Evolutionary conservation across 306 rosid species (phyloP).

Genomic region (Lathyrus aphaca): DNA sequence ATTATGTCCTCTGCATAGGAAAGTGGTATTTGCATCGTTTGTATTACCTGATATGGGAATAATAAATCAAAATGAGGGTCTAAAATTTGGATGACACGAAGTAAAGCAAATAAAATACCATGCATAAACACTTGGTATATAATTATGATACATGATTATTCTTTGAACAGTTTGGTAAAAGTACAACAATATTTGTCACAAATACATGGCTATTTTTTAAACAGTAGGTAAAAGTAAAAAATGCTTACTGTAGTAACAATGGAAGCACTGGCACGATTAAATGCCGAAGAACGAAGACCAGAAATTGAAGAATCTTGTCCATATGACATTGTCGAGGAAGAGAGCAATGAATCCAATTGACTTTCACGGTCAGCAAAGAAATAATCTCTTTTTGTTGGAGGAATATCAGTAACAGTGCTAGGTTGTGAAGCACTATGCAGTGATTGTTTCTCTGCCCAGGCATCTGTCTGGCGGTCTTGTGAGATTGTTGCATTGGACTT

Average conservation of each 20-base stretch:
- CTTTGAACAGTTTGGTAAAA: constrained; percentile 7
- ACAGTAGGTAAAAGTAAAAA: constrained; percentile 26
- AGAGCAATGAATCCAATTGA: constrained; percentile 70
- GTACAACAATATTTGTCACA: constrained; percentile 5
- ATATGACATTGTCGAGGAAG: constrained; percentile 69
- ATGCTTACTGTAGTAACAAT: constrained; percentile 82
- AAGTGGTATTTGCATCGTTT: constrained; percentile 96
- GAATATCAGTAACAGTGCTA: constrained; percentile 51
- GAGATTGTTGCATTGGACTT: constrained; percentile 61
- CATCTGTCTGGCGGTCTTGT: constrained; percentile 72
- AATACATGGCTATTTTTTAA: neutral
- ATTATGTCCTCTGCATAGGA: constrained; percentile 96
- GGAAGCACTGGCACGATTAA: constrained; percentile 70
- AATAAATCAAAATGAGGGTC: neutral
- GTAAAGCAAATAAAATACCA: constrained; percentile 17
- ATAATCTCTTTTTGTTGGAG: constrained; percentile 71
- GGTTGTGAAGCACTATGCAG: constrained; percentile 66
- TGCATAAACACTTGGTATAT: constrained; percentile 6
- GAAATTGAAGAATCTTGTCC: constrained; percentile 72
- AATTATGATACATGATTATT: neutral
- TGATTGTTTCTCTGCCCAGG: constrained; percentile 69
- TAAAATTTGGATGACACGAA: constrained; percentile 24
- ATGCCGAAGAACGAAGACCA: constrained; percentile 76
- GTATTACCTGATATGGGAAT: constrained; percentile 65
- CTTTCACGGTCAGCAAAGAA: constrained; percentile 68